Conservation (phyloP, 495 filamentous ascomycete species). For the Neurospora sp. region DNA sequence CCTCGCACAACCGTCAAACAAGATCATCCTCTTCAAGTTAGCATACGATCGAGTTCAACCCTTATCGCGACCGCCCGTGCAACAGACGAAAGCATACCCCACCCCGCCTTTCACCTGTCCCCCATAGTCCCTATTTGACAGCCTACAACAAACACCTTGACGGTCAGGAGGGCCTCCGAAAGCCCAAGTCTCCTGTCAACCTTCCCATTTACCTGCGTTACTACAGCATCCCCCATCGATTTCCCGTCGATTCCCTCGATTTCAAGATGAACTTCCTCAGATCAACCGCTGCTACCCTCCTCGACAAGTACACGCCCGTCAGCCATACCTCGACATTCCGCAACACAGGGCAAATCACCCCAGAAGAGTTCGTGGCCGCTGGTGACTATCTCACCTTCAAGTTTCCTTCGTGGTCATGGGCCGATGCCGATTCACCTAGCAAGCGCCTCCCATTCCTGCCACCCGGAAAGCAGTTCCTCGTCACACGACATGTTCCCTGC, state of each 20-base stretch:
- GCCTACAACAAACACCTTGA: not conserved
- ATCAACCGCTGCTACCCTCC: conserved; percentile 72
- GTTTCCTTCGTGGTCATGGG: conserved; percentile 99
- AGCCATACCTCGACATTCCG: conserved; percentile 89
- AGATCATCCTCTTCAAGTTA: not conserved
- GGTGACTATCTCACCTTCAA: conserved; percentile 99
- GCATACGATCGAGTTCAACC: not conserved
- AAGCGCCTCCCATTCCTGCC: conserved; percentile 78
- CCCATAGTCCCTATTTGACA: not conserved
- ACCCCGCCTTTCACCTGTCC: not conserved
- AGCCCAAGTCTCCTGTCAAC: not conserved
- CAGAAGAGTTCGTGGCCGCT: conserved; percentile 91
- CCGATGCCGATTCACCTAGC: conserved; percentile 64
- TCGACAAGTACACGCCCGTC: conserved; percentile 81
- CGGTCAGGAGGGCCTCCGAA: not conserved
- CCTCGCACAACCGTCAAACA: not conserved
- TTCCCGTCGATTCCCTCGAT: not conserved
- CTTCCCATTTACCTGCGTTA: not conserved
- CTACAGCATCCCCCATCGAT: not conserved
- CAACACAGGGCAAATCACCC: conserved; percentile 85
- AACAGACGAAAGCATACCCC: not conserved
- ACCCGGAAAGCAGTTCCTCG: conserved; percentile 85
- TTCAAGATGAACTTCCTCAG: conserved; percentile 52
- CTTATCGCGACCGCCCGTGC: not conserved
- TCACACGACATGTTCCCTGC: conserved; percentile 89